Evolutionary conservation across 768 basidiomycete species (phyloP).

Genomic region (Tephrocybe rancida): DNA sequence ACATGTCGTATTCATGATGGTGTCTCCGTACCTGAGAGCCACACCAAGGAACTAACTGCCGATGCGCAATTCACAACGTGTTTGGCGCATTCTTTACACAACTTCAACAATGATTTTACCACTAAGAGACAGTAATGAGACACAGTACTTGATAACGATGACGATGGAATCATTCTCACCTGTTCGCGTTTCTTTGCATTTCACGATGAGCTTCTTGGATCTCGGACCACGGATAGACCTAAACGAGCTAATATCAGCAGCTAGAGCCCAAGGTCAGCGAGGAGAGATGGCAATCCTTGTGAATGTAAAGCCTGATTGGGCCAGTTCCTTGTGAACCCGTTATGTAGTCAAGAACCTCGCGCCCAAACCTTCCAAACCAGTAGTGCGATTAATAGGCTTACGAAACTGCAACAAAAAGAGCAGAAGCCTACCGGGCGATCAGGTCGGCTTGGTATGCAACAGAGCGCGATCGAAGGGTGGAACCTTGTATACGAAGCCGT

Average conservation of each 20-base stretch:
- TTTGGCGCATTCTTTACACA: conserved; percentile 20
- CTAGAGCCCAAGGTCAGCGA: neutral
- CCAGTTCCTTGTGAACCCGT: conserved; percentile 59
- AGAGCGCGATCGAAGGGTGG: conserved; percentile 78
- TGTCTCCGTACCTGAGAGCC: no score
- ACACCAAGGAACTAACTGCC: no score
- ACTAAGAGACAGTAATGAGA: conserved; percentile 25
- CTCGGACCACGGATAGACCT: conserved; percentile 82
- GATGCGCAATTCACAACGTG: no score
- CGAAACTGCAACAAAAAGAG: neutral
- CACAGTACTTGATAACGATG: neutral
- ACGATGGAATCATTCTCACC: conserved; percentile 26
- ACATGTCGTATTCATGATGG: no score
- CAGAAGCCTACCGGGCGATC: conserved; percentile 48
- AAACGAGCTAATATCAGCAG: conserved; percentile 3
- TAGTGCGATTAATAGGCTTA: neutral
- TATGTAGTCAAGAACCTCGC: conserved; percentile 58
- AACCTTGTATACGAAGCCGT: conserved; percentile 86
- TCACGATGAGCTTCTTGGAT: conserved; percentile 81
- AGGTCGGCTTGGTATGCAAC: conserved; percentile 78
- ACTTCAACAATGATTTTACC: conserved; percentile 52
- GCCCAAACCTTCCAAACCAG: conserved; percentile 47
- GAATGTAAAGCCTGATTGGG: conserved; percentile 71
- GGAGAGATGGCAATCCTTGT: conserved; percentile 55
- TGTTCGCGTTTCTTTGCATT: conserved; percentile 74